Evolutionary conservation across 352 stramenopile species (phyloP).

Genomic region (Blastocystis sp.): DNA sequence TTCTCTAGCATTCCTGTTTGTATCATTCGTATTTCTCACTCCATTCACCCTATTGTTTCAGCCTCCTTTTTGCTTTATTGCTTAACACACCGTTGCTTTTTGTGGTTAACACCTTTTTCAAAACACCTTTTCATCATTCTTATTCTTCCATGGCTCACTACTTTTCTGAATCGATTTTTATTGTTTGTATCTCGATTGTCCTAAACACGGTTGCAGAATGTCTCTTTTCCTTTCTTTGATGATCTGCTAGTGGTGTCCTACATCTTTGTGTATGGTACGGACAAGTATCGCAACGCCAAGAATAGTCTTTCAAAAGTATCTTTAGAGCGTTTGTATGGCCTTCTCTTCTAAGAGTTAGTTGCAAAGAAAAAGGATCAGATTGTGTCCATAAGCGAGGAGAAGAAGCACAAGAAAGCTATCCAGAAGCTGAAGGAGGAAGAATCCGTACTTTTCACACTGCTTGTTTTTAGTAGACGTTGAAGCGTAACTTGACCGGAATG

Average conservation of each 20-base stretch:
- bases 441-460: not conserved
- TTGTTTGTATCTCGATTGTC: conserved; percentile 8
- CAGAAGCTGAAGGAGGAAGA: conserved; percentile 60
- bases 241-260: conserved; percentile 13
- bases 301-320: conserved; percentile 2
- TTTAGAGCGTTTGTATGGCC: not conserved
- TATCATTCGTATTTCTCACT: not conserved
- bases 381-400: conserved; percentile 42
- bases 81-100: not conserved
- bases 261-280: conserved; percentile 41
- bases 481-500: conserved; percentile 37
- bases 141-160: conserved; percentile 18
- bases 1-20: not conserved
- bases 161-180: conserved; percentile 1
- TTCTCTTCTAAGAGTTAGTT: not conserved
- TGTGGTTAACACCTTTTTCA: not conserved
- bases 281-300: not conserved
- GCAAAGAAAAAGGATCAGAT: conserved; percentile 20
- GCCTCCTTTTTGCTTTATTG: not conserved
- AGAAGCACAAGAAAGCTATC: conserved; percentile 57
- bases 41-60: not conserved
- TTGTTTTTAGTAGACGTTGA: conserved; percentile 5
- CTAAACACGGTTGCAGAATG: conserved; percentile 20
- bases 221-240: not conserved
- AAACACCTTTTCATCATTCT: conserved; percentile 2